A percentile compares a stretch with the other conserved stretches of the same genome.
phyloP scores from a whole-genome alignment of 805 yeast genomes.

The Saccharomycopsis vini region DNA sequence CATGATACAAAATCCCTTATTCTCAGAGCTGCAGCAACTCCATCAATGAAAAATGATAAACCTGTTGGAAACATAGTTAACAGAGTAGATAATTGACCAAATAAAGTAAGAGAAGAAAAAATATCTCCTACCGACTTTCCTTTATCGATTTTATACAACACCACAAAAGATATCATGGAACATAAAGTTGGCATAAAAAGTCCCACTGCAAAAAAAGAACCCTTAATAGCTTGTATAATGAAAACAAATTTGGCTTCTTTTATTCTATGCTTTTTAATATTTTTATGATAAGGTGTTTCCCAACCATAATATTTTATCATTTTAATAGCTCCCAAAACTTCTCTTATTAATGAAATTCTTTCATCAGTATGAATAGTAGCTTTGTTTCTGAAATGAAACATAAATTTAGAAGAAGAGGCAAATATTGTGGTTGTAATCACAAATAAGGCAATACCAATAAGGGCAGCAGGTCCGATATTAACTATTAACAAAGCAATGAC shows the following conservation, averaged over 20 bases:
- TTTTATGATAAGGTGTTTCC: slow-evolving; percentile 63
- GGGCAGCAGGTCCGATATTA: slow-evolving; percentile 59
- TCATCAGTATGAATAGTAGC: slow-evolving; percentile 54
- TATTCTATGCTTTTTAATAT: slow-evolving; percentile 42
- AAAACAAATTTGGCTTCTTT: slow-evolving; percentile 51
- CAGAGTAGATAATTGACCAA: slow-evolving; percentile 51
- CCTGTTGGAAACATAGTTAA: slow-evolving; percentile 65
- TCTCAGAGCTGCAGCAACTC: slow-evolving; percentile 50
- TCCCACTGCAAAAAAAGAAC: slow-evolving; percentile 41
- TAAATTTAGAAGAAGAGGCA: slow-evolving; percentile 30
- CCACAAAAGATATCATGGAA: slow-evolving; percentile 44
- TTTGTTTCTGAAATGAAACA: slow-evolving; percentile 33
- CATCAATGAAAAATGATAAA: slow-evolving; percentile 58
- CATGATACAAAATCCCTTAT: slow-evolving; percentile 41
- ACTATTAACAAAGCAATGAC: slow-evolving; percentile 52
- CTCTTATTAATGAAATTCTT: slow-evolving; percentile 53
- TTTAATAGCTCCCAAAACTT: slow-evolving; percentile 50
- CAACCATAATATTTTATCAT: slow-evolving; percentile 77
- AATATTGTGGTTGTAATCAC: not conserved
- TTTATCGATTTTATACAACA: slow-evolving; percentile 30
- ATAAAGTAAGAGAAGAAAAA: slow-evolving; percentile 62
- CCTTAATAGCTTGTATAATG: slow-evolving; percentile 53
- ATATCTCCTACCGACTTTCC: slow-evolving; percentile 47
- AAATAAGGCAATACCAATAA: slow-evolving; percentile 55
- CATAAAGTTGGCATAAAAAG: slow-evolving; percentile 43